Conservation (phyloP, 352 stramenopile species). For the Phytophthora palmivora region DNA sequence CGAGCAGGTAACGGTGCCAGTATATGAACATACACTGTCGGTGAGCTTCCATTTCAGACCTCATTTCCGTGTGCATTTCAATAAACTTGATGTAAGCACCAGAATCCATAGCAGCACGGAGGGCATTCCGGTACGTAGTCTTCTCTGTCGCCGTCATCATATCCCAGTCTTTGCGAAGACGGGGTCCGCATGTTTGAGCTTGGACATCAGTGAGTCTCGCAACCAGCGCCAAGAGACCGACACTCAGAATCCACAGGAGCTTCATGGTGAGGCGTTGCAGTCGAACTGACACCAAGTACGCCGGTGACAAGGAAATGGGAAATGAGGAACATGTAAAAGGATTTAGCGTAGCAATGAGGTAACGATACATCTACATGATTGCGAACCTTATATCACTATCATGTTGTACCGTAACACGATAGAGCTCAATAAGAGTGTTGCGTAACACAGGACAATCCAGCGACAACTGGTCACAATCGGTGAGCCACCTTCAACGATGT, state of each 20-base stretch:
- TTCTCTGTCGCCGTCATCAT: slow-evolving; percentile 37
- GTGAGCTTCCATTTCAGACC: slow-evolving; percentile 60
- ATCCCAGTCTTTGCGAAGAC: slow-evolving; percentile 61
- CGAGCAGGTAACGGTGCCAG: slow-evolving; percentile 83
- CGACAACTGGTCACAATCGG: no score
- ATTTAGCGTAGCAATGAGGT: no score
- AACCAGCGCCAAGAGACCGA: slow-evolving; percentile 20
- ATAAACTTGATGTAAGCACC: slow-evolving; percentile 70
- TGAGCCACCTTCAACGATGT: no score
- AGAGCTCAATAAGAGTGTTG: no score
- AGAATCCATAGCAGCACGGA: slow-evolving; percentile 65
- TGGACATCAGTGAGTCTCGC: slow-evolving; percentile 7
- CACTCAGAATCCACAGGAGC: slow-evolving; percentile 29
- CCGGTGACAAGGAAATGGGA: slow-evolving; percentile 20
- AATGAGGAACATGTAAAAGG: slow-evolving; percentile 3
- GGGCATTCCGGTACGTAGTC: no score
- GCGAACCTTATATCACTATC: no score
- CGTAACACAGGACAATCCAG: no score
- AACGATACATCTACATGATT: no score
- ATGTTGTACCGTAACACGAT: no score
- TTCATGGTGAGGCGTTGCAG: slow-evolving; percentile 28
- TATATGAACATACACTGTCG: slow-evolving; percentile 82
- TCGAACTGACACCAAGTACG: slow-evolving; percentile 5
- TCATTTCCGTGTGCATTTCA: slow-evolving; percentile 72
- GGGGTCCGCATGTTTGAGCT: slow-evolving; percentile 41